Evolutionary conservation across 768 basidiomycete species (phyloP).

Genomic region (Mycena rebaudengoi): DNA sequence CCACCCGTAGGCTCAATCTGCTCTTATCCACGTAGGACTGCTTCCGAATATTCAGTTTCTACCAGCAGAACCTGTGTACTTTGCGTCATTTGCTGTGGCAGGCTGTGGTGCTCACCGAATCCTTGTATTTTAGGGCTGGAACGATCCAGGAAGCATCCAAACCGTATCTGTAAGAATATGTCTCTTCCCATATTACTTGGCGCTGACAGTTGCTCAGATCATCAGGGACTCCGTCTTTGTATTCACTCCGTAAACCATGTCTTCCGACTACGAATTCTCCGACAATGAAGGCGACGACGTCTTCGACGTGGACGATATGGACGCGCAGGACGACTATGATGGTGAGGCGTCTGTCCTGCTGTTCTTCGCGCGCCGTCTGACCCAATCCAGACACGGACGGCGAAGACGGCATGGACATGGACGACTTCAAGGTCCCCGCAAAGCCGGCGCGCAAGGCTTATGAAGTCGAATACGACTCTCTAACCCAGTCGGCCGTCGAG

Average conservation of each 20-base stretch:
- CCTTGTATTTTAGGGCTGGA: too few species aligned
- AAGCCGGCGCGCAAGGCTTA: constrained; percentile 75
- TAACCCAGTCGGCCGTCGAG: constrained; percentile 78
- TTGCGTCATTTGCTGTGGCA: too few species aligned
- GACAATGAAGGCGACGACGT: constrained; percentile 25
- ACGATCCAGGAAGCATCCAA: too few species aligned
- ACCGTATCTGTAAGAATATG: too few species aligned
- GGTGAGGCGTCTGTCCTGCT: constrained; percentile 26
- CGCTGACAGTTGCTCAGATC: too few species aligned
- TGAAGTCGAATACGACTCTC: constrained; percentile 85
- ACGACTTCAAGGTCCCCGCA: constrained; percentile 67
- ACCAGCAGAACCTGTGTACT: too few species aligned
- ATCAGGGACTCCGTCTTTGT: too few species aligned
- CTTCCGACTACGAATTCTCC: constrained; percentile 28
- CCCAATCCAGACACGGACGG: constrained; percentile 25
- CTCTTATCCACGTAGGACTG: too few species aligned
- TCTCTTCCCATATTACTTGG: too few species aligned
- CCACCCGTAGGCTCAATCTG: too few species aligned
- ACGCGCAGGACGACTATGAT: constrained; percentile 20
- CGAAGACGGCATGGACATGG: constrained; percentile 78
- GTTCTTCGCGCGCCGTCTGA: constrained; percentile 40
- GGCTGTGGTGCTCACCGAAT: too few species aligned
- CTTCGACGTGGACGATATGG: constrained; percentile 28
- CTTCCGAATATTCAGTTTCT: too few species aligned
- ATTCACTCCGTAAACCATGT: constrained; percentile 14